phyloP scores from a whole-genome alignment of 2,329 filamentous ascomycete species.

The Claviceps capensis region DNA sequence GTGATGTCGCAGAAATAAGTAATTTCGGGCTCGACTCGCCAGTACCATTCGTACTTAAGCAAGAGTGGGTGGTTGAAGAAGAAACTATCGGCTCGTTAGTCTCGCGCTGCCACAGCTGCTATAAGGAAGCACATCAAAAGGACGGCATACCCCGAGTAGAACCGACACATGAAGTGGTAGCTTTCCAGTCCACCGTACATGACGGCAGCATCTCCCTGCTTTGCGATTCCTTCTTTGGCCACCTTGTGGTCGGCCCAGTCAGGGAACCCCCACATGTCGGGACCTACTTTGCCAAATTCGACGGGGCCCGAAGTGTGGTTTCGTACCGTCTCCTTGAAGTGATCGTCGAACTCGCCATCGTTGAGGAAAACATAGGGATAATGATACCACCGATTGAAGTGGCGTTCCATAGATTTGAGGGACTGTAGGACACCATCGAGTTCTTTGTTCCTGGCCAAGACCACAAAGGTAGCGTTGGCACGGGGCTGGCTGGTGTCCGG shows the following conservation, averaged over 20 bases:
- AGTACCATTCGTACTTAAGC: slow-evolving; percentile 98
- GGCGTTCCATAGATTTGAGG: slow-evolving; percentile 91
- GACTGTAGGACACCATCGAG: slow-evolving; percentile 92
- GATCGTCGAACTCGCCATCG: slow-evolving; percentile 90
- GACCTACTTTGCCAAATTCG: slow-evolving; percentile 88
- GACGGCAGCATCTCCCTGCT: slow-evolving; percentile 92
- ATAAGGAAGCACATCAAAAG: not conserved
- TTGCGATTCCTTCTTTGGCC: slow-evolving; percentile 87
- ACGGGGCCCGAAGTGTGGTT: slow-evolving; percentile 83
- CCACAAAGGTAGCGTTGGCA: slow-evolving; percentile 91
- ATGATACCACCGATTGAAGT: slow-evolving; percentile 98
- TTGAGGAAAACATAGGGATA: slow-evolving; percentile 98
- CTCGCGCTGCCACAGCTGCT: not conserved
- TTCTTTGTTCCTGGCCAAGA: slow-evolving; percentile 91
- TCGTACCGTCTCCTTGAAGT: slow-evolving; percentile 73
- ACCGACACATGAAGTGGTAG: slow-evolving; percentile 98
- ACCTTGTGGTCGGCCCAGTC: slow-evolving; percentile 93
- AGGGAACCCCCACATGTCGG: slow-evolving; percentile 89
- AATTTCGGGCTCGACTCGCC: slow-evolving; percentile 97
- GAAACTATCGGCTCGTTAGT: slow-evolving; percentile 39
- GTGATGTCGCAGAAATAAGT: slow-evolving; percentile 99
- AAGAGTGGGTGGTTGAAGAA: slow-evolving; percentile 96
- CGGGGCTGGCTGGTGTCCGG: slow-evolving; percentile 65
- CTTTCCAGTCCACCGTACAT: slow-evolving; percentile 99
- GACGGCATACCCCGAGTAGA: slow-evolving; percentile 77